Percentiles rank a stretch among this genome's conserved stretches.
Conservation (phyloP, 2,329 filamentous ascomycete genomes). For the Diatrype stigma region DNA sequence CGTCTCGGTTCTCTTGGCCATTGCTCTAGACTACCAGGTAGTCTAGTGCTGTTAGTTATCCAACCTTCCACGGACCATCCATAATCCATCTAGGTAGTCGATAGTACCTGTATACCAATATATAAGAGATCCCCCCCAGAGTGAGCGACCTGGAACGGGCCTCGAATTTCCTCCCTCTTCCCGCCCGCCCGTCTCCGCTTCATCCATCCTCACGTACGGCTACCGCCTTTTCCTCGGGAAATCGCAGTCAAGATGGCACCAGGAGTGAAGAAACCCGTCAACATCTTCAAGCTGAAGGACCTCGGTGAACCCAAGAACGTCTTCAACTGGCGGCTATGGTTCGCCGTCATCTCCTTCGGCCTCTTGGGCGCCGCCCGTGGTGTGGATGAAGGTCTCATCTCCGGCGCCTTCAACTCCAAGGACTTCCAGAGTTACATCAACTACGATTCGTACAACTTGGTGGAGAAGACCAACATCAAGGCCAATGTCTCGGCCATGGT, state of each 20-base stretch:
- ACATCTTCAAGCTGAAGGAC: constrained; percentile 61
- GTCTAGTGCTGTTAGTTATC: too few relatives aligned
- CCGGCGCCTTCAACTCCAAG: constrained; percentile 64
- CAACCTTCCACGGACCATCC: too few relatives aligned
- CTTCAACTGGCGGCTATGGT: constrained; percentile 77
- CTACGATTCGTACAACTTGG: constrained; percentile 47
- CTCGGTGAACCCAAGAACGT: constrained; percentile 64
- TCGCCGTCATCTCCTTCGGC: constrained; percentile 68
- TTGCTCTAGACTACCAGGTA: too few relatives aligned
- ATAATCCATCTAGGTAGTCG: too few relatives aligned
- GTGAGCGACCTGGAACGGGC: too few relatives aligned
- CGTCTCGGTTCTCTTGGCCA: too few relatives aligned
- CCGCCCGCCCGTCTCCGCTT: too few relatives aligned
- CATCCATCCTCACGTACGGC: too few relatives aligned
- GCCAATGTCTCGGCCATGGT: constrained; percentile 80
- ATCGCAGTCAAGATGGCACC: constrained; percentile 17
- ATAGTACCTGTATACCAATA: too few relatives aligned
- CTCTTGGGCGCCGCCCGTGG: constrained; percentile 74
- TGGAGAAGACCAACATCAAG: constrained; percentile 62
- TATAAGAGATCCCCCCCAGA: too few relatives aligned
- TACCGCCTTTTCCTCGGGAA: too few relatives aligned
- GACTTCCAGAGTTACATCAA: constrained; percentile 59
- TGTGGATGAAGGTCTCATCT: constrained; percentile 77
- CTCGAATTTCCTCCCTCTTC: too few relatives aligned
- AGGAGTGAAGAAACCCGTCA: constrained; percentile 33